Percentiles rank a stretch among this genome's conserved stretches.
phyloP scores from a whole-genome alignment of 2,329 filamentous ascomycete genomes.

The Arthrinium puccinioides region DNA sequence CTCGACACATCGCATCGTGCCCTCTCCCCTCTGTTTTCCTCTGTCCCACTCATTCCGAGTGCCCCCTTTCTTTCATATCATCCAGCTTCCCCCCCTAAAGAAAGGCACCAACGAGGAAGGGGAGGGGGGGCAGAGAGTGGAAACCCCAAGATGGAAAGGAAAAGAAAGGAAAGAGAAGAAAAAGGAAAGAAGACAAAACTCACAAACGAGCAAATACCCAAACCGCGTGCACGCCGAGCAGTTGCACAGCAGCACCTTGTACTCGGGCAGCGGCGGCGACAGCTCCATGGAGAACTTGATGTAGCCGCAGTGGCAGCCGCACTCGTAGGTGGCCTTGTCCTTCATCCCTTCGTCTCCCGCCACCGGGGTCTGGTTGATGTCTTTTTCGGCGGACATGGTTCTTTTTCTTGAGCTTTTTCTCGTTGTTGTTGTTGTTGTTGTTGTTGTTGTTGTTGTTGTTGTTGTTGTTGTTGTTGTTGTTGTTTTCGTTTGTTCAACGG shows the following conservation, averaged over 20 bases:
- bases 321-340: conserved; percentile 33
- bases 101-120: not conserved
- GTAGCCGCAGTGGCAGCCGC: conserved; percentile 45
- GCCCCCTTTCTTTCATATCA: too few relatives aligned
- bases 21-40: too few relatives aligned
- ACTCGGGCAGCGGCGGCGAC: conserved; percentile 37
- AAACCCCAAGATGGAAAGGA: not conserved
- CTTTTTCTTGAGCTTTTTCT: too few relatives aligned
- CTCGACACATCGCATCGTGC: too few relatives aligned
- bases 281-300: conserved; percentile 40
- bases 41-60: too few relatives aligned
- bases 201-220: conserved; percentile 44
- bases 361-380: too few relatives aligned
- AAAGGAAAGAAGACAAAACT: conserved; percentile 8
- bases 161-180: not conserved
- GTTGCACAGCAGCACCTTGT: conserved; percentile 40
- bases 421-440: too few relatives aligned
- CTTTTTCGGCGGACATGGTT: too few relatives aligned
- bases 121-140: not conserved
- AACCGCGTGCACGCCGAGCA: conserved; percentile 46
- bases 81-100: too few relatives aligned
- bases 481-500: too few relatives aligned
- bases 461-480: too few relatives aligned
- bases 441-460: too few relatives aligned
- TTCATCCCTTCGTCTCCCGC: conserved; percentile 5